Evolutionary conservation across 345 rosid genomes (phyloP).

Genomic region (Bruguiera parviflora): DNA sequence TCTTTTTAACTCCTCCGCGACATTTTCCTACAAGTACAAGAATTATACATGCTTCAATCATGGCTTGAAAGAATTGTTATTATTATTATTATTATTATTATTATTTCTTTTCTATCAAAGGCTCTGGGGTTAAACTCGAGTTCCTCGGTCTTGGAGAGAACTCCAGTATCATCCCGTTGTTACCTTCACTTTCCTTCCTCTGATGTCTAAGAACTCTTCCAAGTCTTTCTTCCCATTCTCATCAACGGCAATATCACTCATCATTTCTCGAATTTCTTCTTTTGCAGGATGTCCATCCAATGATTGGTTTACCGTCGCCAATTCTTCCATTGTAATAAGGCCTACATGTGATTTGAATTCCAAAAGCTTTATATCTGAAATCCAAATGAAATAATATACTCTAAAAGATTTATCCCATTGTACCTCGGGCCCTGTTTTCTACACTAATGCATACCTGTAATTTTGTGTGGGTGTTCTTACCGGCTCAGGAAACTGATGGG

Average conservation of each 20-base stretch:
- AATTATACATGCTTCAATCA: background rate
- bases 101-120: too few species aligned
- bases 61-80: background rate
- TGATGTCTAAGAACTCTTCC: constrained; percentile 41
- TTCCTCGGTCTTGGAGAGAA: too few species aligned
- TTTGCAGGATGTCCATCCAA: constrained; percentile 40
- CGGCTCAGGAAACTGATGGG: too few species aligned
- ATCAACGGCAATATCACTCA: constrained; percentile 36
- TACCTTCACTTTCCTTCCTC: constrained; percentile 51
- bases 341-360: constrained; percentile 23
- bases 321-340: constrained; percentile 41
- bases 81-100: too few species aligned
- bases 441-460: too few species aligned
- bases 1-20: constrained; percentile 50
- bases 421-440: too few species aligned
- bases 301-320: constrained; percentile 34
- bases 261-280: constrained; percentile 50
- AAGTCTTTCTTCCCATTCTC: constrained; percentile 37
- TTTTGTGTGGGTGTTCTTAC: too few species aligned
- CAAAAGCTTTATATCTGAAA: background rate
- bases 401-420: background rate
- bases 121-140: too few species aligned
- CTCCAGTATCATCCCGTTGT: background rate
- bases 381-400: background rate
- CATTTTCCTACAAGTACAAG: constrained; percentile 39